Percentiles rank a stretch among this genome's conserved stretches.
Evolutionary conservation across 352 stramenopile genomes (phyloP).

Genomic region (Pythium phragmiticola): DNA sequence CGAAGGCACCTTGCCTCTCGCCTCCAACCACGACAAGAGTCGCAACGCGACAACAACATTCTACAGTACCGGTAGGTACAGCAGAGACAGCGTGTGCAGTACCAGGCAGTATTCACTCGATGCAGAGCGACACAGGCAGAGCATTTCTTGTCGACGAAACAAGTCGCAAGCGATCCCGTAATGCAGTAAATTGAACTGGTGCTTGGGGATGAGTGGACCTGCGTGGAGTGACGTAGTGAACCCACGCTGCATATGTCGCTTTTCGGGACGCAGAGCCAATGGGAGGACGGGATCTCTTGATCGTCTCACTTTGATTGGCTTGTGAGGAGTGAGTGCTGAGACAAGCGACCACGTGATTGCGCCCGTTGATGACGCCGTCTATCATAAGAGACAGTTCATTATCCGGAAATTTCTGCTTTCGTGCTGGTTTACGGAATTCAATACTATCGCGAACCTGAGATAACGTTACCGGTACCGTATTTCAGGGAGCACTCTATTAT

Average conservation of each 20-base stretch:
- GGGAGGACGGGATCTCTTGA: background rate
- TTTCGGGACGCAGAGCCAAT: background rate
- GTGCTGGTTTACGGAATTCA: background rate
- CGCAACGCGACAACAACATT: background rate
- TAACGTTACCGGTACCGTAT: too few species aligned
- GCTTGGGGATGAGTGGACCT: too few species aligned
- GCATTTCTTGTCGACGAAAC: slow-evolving; percentile 5
- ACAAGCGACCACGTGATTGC: background rate
- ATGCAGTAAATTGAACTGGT: too few species aligned
- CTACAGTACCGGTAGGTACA: too few species aligned
- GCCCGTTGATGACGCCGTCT: background rate
- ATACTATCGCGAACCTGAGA: background rate
- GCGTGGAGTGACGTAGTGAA: background rate
- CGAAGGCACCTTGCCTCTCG: background rate
- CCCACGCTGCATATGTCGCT: background rate
- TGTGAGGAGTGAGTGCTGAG: background rate
- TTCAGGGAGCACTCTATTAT: too few species aligned
- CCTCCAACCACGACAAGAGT: background rate
- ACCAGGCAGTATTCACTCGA: background rate
- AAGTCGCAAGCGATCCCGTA: background rate
- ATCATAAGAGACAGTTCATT: background rate
- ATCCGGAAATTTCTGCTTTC: background rate
- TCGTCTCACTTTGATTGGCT: slow-evolving; percentile 5
- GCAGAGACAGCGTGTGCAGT: background rate
- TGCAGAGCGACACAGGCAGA: background rate